Evolutionary conservation across 2,329 filamentous ascomycete genomes (phyloP), one percentile per base, ranked within the genome.

Genomic region (Rhinocladiella mackenziei): DNA sequence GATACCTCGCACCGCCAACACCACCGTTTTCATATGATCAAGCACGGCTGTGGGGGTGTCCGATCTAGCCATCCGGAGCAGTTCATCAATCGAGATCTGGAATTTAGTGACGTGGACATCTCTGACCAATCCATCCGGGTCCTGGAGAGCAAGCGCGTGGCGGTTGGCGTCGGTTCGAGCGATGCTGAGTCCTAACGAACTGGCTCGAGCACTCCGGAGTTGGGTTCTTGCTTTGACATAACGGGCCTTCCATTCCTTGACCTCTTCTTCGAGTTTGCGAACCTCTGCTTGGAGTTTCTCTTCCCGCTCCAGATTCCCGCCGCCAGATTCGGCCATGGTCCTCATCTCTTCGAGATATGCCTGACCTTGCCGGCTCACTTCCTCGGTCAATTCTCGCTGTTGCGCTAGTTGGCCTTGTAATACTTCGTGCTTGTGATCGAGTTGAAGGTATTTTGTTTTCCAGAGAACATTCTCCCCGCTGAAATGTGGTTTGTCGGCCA

Each of bases 91-190:
- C 15, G 89, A 80, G 48, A 97, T 83, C 65, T 98, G 92, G 70
- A 95, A 97, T 60, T 87, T 89, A 38, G 91, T 96, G 54, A 98
- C 81, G 62, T 96, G 86, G 9, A 96, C 78, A 65, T 96, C 92
- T 66, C 86, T 89, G 57, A 98, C 81, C 15, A 92, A 65, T 4
- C 92, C 92, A 47, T 81, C 77, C 9, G 83, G 77, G 26, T 84
- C 76, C 15, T 78, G 76, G 54, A 92, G 83, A 37, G 77, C 78
- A n/a, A 82, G 81, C 5, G 84, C 80, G 31, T 82, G 69, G 15
- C 62, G 58, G 39, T 57, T 59, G 10, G 62, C 62, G 49, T 72
- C 67, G 5, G 66, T 58, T 18, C 62, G 63, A 22, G 67, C 59
- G 20, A 71, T 64, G 5, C 76, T 71, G 31, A 94, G 70, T 9